Conservation (phyloP, 1,284 basidiomycete species). For the Pseudozyma sp. region DNA sequence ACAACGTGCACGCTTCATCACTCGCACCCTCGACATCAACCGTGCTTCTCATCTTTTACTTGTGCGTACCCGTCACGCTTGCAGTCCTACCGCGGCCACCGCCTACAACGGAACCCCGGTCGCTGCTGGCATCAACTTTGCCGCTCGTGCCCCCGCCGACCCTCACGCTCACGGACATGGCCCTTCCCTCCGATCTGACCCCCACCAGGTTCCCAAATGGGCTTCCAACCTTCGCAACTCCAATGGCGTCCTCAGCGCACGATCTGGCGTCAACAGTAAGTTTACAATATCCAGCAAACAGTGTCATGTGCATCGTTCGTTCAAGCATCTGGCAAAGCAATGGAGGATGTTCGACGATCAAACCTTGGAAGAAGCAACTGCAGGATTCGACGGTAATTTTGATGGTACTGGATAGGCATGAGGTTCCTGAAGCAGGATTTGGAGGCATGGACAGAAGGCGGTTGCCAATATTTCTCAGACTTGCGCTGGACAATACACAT, state of each 20-base stretch:
- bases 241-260: constrained; percentile 51
- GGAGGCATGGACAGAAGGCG: too few species aligned
- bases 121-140: constrained; percentile 58
- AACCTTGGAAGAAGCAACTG: too few species aligned
- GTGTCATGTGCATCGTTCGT: background rate
- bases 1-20: background rate
- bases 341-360: too few species aligned
- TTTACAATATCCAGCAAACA: background rate
- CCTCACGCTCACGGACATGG: constrained; percentile 55
- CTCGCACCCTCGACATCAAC: background rate
- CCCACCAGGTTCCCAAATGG: constrained; percentile 54
- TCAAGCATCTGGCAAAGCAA: background rate
- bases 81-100: constrained; percentile 55
- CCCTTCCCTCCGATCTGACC: constrained; percentile 54
- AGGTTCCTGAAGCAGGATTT: too few species aligned
- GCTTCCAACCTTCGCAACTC: constrained; percentile 45
- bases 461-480: too few species aligned
- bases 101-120: constrained; percentile 56
- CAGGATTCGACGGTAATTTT: too few species aligned
- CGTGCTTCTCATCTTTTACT: constrained; percentile 6
- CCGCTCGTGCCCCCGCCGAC: constrained; percentile 60
- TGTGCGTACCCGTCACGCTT: constrained; percentile 30
- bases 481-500: too few species aligned
- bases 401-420: too few species aligned
- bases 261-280: constrained; percentile 56